Base-by-base conservation (phyloP, 192 early-diverging fungal genomes). In the Backusella mclennaniae region DNA sequence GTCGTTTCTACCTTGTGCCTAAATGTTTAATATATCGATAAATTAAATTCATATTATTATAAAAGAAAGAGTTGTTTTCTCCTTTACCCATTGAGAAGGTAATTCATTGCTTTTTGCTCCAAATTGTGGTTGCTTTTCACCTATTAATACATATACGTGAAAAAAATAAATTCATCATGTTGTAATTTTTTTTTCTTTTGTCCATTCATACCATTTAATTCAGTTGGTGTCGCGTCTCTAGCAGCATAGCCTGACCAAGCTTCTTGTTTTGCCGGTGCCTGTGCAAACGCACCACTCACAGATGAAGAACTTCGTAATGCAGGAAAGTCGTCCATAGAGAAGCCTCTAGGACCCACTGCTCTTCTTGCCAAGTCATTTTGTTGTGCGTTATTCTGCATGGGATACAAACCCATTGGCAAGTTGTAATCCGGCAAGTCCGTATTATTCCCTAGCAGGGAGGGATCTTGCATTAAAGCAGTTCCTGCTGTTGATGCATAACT, bases 401-500 rank as follows among this genome's bases (percentile, higher is more conserved):
- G 56, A 29, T 23, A 29, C 23, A 29, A 14, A 11, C 21, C 26
- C 23, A 29, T 23, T 12, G 56, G 26, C 26, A 63, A 12, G 56
- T 12, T 63, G 56, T 29, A 63, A 63, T 63, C 56, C 1, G 21
- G 0, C 23, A 63, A 29, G 56, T 63, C 56, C 14, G 23, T 15
- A 8, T 29, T 63, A 14, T 63, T 63, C 23, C 23, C 56, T 63
- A 63, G 56, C 23, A 63, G 56, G 1, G 56, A 63, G 12, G 56
- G 56, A 23, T 69, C 26, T 35, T 69, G 75, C 35, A 53, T 52
- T n/a, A 31, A 36, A 17, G 38, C 39, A 36, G 76, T 69, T 70
- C 79, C 79, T 36, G 79, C 79, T 68, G 79, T 80, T 29, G 79
- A 80, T 31, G 79, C 79, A 75, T 80, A 80, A 66, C 79, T 80